These are phyloP conservation scores for Boechera divaricarpa DNA, from an alignment of 345 rosid species.

Conservation along the genomic window DNA sequence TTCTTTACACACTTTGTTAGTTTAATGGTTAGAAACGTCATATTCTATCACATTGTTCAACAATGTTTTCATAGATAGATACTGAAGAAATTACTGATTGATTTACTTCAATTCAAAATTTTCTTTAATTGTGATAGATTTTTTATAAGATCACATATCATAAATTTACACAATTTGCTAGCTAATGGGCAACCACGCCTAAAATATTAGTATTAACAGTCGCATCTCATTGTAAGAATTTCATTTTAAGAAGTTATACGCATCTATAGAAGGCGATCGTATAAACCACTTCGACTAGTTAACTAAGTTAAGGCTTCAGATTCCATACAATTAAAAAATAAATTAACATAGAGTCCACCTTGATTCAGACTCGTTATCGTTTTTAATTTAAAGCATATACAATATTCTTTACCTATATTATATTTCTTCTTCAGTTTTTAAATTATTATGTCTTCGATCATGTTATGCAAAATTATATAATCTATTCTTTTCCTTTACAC, in stretches of 20 bases:
- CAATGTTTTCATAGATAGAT: background rate
- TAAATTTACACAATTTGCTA: background rate
- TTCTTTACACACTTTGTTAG: constrained; percentile 25
- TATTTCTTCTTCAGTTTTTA: background rate
- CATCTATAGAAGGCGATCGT: background rate
- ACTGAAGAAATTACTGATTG: background rate
- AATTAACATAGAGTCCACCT: no score
- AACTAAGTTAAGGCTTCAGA: background rate
- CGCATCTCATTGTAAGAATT: background rate
- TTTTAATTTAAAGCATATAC: background rate
- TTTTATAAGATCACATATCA: background rate
- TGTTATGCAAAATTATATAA: background rate
- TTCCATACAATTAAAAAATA: background rate
- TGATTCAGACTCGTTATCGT: background rate
- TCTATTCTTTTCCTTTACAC: background rate
- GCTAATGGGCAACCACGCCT: background rate
- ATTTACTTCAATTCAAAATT: background rate
- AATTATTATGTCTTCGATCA: background rate
- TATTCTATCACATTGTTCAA: background rate
- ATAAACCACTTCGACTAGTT: background rate
- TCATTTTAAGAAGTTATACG: background rate
- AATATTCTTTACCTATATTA: background rate
- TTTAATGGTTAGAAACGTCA: background rate
- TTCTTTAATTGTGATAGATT: background rate
- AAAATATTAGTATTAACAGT: background rate